Evolutionary conservation across 1,139 yeast species (phyloP).

Genomic region (Williopsis jadinii): DNA sequence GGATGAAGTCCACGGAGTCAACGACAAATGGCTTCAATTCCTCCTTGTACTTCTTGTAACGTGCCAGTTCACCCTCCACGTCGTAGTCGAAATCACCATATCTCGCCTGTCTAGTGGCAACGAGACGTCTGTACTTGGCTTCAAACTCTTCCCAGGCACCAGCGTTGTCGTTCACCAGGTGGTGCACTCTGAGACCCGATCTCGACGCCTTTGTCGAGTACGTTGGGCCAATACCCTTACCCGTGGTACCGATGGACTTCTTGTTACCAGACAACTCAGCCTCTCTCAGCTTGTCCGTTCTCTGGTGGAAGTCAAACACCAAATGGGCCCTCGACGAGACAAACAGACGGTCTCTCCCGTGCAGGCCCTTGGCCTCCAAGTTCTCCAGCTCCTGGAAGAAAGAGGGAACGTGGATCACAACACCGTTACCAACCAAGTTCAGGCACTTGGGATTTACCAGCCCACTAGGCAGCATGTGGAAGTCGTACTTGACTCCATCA

Average conservation of each 20-base stretch:
- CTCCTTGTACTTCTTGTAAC: conserved; percentile 71
- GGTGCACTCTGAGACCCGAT: conserved; percentile 96
- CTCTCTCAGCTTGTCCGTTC: conserved; percentile 92
- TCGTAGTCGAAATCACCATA: conserved; percentile 93
- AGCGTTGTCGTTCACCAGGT: conserved; percentile 81
- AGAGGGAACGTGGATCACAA: conserved; percentile 91
- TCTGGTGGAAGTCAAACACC: conserved; percentile 96
- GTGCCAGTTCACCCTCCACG: conserved; percentile 67
- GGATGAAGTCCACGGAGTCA: conserved; percentile 87
- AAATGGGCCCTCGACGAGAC: conserved; percentile 91
- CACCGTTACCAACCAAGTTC: conserved; percentile 93
- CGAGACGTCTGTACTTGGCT: conserved; percentile 65
- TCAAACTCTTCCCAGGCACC: conserved; percentile 93
- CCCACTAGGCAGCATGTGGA: conserved; percentile 98
- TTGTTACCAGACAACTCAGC: conserved; percentile 79
- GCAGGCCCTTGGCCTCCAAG: conserved; percentile 73
- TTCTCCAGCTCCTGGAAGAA: conserved; percentile 81
- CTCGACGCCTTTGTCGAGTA: conserved; percentile 95
- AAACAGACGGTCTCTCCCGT: conserved; percentile 75
- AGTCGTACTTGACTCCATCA: conserved; percentile 79
- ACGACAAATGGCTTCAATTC: conserved; percentile 83
- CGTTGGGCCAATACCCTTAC: conserved; percentile 99
- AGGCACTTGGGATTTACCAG: conserved; percentile 86
- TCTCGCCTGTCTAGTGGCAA: conserved; percentile 76
- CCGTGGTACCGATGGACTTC: conserved; percentile 96